Conservation (phyloP, 2,329 filamentous ascomycete species). For the Neonectria punicea region DNA sequence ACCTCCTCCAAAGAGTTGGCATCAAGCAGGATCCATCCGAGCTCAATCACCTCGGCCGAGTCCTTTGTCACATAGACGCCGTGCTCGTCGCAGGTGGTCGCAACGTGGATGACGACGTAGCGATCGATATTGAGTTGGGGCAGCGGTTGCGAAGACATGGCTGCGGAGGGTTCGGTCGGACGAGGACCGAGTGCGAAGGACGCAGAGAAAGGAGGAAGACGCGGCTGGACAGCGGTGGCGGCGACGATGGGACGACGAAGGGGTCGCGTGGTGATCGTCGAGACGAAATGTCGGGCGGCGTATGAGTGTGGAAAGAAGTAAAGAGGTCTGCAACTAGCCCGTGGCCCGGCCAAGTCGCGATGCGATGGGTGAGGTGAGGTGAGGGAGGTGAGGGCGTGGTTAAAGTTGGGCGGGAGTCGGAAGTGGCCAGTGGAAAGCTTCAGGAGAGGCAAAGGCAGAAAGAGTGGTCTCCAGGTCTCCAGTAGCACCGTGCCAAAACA, state of each 20-base stretch:
- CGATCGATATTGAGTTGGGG: conserved; percentile 84
- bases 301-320: conserved; percentile 19
- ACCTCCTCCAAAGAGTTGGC: conserved; percentile 94
- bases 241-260: conserved; percentile 28
- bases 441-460: conserved; percentile 41
- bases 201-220: conserved; percentile 36
- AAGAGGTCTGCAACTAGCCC: conserved; percentile 47
- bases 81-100: conserved; percentile 98
- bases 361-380: conserved; percentile 33
- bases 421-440: conserved; percentile 37
- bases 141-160: conserved; percentile 54
- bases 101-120: conserved; percentile 98
- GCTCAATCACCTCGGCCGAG: conserved; percentile 98
- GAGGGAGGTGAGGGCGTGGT: conserved; percentile 38
- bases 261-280: conserved; percentile 25
- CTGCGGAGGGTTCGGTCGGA: conserved; percentile 40
- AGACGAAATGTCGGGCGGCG: conserved; percentile 36
- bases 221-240: conserved; percentile 33
- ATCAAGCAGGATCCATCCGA: conserved; percentile 97
- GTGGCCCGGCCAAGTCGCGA: conserved; percentile 52
- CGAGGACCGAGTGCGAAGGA: conserved; percentile 34
- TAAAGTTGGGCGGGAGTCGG: conserved; percentile 32
- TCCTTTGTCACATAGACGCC: conserved; percentile 99
- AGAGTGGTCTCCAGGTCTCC: conserved; percentile 6
- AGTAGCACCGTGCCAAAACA: conserved; percentile 34